phyloP scores from a whole-genome alignment of 2,329 filamentous ascomycete species.

The Apiospora malaysiana region DNA sequence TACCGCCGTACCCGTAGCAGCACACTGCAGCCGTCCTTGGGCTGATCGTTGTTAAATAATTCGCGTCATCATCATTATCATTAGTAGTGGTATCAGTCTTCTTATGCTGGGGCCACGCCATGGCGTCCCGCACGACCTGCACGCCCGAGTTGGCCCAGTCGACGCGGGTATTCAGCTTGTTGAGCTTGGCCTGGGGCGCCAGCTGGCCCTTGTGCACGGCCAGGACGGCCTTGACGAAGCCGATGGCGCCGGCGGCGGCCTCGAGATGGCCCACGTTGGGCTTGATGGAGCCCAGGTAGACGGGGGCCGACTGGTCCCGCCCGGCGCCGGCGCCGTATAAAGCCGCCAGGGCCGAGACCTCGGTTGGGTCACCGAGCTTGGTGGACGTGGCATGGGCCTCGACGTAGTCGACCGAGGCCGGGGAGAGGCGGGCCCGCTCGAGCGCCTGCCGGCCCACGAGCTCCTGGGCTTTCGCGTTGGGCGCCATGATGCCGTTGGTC shows the following conservation, averaged over 20 bases:
- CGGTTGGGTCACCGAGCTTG: conserved; percentile 42
- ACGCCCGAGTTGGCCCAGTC: conserved; percentile 38
- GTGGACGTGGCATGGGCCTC: conserved; percentile 48
- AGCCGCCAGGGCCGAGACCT: conserved; percentile 39
- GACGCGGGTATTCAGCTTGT: conserved; percentile 40
- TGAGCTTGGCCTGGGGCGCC: conserved; percentile 43
- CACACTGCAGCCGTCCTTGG: conserved; percentile 34
- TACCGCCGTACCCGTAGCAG: conserved; percentile 43
- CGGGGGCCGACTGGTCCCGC: conserved; percentile 20
- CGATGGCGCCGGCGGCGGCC: conserved; percentile 33
- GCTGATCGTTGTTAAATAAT: background rate
- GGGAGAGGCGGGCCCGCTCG: conserved; percentile 33
- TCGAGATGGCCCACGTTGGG: conserved; percentile 41
- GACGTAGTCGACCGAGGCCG: conserved; percentile 35
- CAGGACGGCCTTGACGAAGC: conserved; percentile 36
- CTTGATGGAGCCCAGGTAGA: conserved; percentile 38
- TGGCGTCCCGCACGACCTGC: conserved; percentile 32
- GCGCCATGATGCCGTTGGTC: conserved; percentile 43
- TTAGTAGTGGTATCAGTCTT: too few species aligned
- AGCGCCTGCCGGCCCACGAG: conserved; percentile 39
- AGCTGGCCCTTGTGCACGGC: conserved; percentile 31
- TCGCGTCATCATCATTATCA: too few species aligned
- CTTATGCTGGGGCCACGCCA: conserved; percentile 29
- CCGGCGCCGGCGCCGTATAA: conserved; percentile 23
- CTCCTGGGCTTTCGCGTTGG: conserved; percentile 40